A percentile compares a stretch with the other conserved stretches of the same genome.
phyloP scores from a whole-genome alignment of 495 filamentous ascomycete species.

The Tuber aestivum region DNA sequence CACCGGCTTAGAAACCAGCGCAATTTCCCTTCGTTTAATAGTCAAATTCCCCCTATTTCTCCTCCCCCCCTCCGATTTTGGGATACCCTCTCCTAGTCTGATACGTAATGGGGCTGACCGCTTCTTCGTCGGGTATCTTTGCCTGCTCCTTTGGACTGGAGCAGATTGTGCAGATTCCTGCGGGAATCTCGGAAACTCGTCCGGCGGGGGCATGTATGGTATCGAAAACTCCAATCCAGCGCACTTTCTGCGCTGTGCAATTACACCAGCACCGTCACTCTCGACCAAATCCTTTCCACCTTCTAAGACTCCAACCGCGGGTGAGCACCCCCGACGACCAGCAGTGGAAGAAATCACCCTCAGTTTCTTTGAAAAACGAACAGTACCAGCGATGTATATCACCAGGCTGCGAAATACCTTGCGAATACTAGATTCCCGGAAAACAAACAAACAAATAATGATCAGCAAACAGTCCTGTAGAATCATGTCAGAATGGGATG shows the following conservation, averaged over 20 bases:
- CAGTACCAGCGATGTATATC: background rate
- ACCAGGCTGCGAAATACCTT: background rate
- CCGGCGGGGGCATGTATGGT: background rate
- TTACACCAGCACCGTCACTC: background rate
- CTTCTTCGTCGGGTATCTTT: background rate
- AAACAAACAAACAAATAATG: background rate
- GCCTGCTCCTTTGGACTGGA: background rate
- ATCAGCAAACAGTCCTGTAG: background rate
- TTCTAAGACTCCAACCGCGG: background rate
- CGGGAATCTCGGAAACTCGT: background rate
- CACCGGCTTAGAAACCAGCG: background rate
- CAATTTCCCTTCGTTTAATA: background rate
- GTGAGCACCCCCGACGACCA: background rate
- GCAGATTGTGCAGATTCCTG: background rate
- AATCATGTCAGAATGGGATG: background rate
- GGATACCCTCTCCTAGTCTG: background rate
- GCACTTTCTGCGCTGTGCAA: background rate
- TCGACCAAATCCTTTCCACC: background rate
- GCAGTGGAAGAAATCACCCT: background rate
- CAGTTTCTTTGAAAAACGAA: background rate
- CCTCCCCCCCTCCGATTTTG: background rate
- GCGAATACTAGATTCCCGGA: background rate
- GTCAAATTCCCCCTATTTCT: background rate
- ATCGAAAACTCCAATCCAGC: background rate
- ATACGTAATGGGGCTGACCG: background rate